Percentiles rank a stretch among this genome's conserved stretches.
Conservation (phyloP, 345 rosid genomes). For the Orychophragmus violaceus region DNA sequence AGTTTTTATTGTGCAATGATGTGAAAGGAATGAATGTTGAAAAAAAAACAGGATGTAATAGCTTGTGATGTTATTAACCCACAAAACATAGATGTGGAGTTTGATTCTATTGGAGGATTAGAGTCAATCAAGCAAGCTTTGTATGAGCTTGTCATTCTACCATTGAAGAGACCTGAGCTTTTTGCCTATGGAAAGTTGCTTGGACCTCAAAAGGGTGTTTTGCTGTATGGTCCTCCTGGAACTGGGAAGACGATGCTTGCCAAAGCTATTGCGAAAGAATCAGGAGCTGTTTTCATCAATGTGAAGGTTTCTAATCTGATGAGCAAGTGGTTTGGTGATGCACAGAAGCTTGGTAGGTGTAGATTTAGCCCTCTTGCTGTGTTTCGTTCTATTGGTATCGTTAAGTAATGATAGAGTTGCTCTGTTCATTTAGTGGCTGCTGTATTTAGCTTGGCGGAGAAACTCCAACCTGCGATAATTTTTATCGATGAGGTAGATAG, state of each 20-base stretch:
- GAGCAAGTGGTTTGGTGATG: slow-evolving; percentile 99
- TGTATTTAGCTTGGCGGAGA: slow-evolving; percentile 85
- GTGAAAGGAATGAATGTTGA: not conserved
- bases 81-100: slow-evolving; percentile 78
- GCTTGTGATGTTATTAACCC: slow-evolving; percentile 97
- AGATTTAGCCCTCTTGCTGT: not conserved
- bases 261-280: slow-evolving; percentile 91
- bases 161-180: slow-evolving; percentile 74
- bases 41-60: slow-evolving; percentile 64
- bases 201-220: slow-evolving; percentile 89
- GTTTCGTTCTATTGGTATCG: not conserved
- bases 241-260: slow-evolving; percentile 99
- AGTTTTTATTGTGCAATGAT: not conserved
- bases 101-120: slow-evolving; percentile 83
- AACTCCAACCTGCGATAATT: slow-evolving; percentile 94
- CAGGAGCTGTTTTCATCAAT: slow-evolving; percentile 91
- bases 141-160: slow-evolving; percentile 88
- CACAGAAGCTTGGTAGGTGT: slow-evolving; percentile 88
- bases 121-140: slow-evolving; percentile 69
- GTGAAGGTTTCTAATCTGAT: slow-evolving; percentile 79
- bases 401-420: not conserved
- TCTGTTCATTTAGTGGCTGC: slow-evolving; percentile 65
- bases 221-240: slow-evolving; percentile 94
- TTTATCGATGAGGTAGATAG: slow-evolving; percentile 96
- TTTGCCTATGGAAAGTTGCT: slow-evolving; percentile 85